phyloP scores from a whole-genome alignment of 257 asterid species.

The Eustoma russellianum region DNA sequence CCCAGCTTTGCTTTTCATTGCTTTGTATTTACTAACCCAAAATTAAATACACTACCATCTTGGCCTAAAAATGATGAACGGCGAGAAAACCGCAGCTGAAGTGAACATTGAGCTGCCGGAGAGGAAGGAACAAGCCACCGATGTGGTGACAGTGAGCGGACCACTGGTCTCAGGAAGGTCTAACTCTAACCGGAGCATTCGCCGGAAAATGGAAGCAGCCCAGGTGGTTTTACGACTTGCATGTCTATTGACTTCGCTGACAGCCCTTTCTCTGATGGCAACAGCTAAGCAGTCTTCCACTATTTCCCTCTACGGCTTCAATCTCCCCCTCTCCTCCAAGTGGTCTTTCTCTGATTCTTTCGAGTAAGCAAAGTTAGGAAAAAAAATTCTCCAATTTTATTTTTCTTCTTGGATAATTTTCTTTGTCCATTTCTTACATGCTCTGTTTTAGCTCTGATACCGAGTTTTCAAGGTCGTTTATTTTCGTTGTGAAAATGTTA shows the following conservation, averaged over 20 bases:
- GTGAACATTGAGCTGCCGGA: conserved; percentile 54
- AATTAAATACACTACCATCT: too few species aligned
- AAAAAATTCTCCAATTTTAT: too few species aligned
- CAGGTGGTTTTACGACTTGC: conserved; percentile 33
- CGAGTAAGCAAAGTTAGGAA: conserved; percentile 23
- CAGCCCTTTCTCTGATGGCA: conserved; percentile 53
- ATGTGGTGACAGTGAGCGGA: conserved; percentile 25
- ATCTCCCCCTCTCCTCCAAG: conserved; percentile 58
- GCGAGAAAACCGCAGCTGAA: conserved; percentile 28
- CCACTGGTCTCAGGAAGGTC: conserved; percentile 15
- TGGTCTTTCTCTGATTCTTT: conserved; percentile 86
- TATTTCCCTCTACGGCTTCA: conserved; percentile 65
- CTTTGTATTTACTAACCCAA: too few species aligned
- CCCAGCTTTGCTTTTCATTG: too few species aligned
- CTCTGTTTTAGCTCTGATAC: too few species aligned
- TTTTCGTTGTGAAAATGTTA: too few species aligned
- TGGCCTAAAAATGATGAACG: conserved; percentile 22
- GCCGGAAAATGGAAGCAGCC: conserved; percentile 37
- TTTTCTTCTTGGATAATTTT: too few species aligned
- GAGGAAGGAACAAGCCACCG: conserved; percentile 10
- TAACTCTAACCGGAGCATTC: conserved; percentile 4
- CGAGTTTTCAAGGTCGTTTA: too few species aligned
- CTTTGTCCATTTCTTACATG: too few species aligned
- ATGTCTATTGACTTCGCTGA: conserved; percentile 48
- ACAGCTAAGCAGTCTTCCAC: conserved; percentile 63